phyloP scores from a whole-genome alignment of 208 protist genomes.

The Crithidia thermophila region DNA sequence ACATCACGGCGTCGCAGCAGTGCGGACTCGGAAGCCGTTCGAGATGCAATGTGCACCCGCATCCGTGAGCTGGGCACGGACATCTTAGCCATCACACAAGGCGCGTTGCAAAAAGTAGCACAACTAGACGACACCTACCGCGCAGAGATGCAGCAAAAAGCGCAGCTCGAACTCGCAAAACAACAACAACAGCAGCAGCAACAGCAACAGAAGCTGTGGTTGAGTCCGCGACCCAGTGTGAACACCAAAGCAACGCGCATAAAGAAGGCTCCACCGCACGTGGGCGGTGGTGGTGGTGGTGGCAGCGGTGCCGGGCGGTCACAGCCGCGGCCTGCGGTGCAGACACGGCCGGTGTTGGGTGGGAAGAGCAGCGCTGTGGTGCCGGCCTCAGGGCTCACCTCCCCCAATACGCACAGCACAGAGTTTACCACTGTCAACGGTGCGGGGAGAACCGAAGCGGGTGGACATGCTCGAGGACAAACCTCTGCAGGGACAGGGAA shows the following conservation, averaged over 20 bases:
- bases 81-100: conserved; percentile 37
- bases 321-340: not conserved
- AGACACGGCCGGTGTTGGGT: not conserved
- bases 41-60: conserved; percentile 42
- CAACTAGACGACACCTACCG: conserved; percentile 12
- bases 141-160: not conserved
- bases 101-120: conserved; percentile 19
- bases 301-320: not conserved
- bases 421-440: too few relatives aligned
- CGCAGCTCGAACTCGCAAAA: not conserved
- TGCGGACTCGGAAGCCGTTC: conserved; percentile 2
- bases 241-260: not conserved
- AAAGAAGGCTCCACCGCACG: not conserved
- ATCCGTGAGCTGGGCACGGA: conserved; percentile 40
- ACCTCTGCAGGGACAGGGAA: too few relatives aligned
- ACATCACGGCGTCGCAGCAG: not conserved
- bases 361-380: not conserved
- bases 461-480: too few relatives aligned
- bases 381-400: too few relatives aligned
- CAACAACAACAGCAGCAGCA: not conserved
- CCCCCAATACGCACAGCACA: too few relatives aligned
- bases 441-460: too few relatives aligned
- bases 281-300: not conserved
- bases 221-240: conserved; percentile 11
- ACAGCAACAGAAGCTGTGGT: conserved; percentile 4